Evolutionary conservation across 495 filamentous ascomycete genomes (phyloP).

Genomic region (Tuber indicum): DNA sequence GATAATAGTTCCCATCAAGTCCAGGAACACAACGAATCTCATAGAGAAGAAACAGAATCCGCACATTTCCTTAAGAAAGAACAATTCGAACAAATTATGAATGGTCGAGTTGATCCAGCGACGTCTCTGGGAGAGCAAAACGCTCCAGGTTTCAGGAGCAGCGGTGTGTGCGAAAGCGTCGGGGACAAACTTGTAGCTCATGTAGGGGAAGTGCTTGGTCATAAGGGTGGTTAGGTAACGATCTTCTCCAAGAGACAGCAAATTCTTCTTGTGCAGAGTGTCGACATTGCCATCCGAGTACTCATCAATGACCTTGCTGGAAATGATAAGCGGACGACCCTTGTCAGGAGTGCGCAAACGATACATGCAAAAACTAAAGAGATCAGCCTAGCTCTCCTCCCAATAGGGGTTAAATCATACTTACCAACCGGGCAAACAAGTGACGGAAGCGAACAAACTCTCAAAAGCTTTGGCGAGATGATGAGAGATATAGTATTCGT

Average conservation of each 20-base stretch:
- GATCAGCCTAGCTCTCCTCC: conserved; percentile 40
- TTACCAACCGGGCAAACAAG: conserved; percentile 97
- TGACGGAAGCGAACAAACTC: conserved; percentile 89
- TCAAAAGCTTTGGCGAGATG: conserved; percentile 91
- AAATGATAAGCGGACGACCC: conserved; percentile 85
- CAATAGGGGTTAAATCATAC: conserved; percentile 41
- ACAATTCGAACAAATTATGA: conserved; percentile 86
- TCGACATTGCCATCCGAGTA: conserved; percentile 85
- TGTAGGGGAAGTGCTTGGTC: conserved; percentile 90
- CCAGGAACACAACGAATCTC: conserved; percentile 94
- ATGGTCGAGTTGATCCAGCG: conserved; percentile 99
- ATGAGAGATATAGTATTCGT: conserved; percentile 97
- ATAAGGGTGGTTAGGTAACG: conserved; percentile 94
- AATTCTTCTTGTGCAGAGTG: conserved; percentile 97
- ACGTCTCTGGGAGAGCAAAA: conserved; percentile 87
- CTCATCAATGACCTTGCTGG: conserved; percentile 74
- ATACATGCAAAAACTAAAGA: conserved; percentile 91
- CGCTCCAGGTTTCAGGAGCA: conserved; percentile 86
- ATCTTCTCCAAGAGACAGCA: conserved; percentile 92
- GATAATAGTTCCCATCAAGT: conserved; percentile 88
- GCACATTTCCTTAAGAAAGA: conserved; percentile 82
- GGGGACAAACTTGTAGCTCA: conserved; percentile 93
- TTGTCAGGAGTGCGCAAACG: conserved; percentile 86
- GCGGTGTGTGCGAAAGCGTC: conserved; percentile 89
- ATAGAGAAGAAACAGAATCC: conserved; percentile 99